Base-by-base conservation (phyloP, 306 rosid species). In the Canavalia gladiata region DNA sequence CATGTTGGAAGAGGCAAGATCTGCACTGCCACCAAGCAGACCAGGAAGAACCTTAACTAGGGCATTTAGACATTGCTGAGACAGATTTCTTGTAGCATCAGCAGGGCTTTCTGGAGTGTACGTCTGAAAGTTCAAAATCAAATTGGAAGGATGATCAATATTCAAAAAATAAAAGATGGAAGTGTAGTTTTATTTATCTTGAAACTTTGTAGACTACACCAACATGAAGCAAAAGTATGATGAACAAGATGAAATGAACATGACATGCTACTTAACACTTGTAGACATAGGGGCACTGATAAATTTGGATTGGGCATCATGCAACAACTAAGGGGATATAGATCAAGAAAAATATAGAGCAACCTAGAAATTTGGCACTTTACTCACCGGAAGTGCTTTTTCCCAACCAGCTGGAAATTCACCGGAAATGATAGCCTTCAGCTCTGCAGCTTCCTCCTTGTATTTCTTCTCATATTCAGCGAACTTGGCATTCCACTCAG, bases 1-100 rank as follows among this genome's bases (percentile, higher is more conserved):
- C 99, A 93, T 96, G 91, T 96, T 96, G 47, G 98, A 94, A 73
- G 99, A 94, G 45, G 99, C 97, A 84, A 96, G 96, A 64, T 96
- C 99, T 0, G 99, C 99, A 85, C 99, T 96, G 46, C 99, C 99
- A 52, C 99, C 99, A 75, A 96, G 66, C 69, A 96, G 79, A 77
- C 99, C 99, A 39, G 99, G 99, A 70, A 96, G 90, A 83, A 94
- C 99, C 56, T 81, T 87, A 4, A 77, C 97, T 37, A 96, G 97
- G 66, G 99, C 98, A 88, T 96, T 96, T 13, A 96, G 90, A 78
- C 84, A 82, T 74, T 84, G 84, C 81, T 96, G 98, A 70, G 99
- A 96, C 74, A 96, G 82, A 81, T 96, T 96, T 81, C 98, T 88
- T 55, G 99, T 94, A 51, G 99, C 99, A 77, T 93, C 99, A 60